Evolutionary conservation across 192 early-diverging fungal genomes (phyloP).

Genomic region (Dissophora ornata): DNA sequence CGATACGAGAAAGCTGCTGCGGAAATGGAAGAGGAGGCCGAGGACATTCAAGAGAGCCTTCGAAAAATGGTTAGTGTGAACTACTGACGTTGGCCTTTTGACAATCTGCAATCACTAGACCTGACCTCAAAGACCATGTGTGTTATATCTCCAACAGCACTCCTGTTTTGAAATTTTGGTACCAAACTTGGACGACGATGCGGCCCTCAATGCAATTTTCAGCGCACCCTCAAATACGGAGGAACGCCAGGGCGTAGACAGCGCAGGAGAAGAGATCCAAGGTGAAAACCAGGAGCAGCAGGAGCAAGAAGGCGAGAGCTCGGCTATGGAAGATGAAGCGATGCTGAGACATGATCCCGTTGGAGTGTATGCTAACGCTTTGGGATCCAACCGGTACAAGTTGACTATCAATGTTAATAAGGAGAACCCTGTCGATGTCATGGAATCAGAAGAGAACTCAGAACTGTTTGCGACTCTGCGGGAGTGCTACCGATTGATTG

Average conservation of each 20-base stretch:
- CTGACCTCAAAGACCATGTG: too few species aligned
- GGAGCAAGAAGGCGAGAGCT: conserved; percentile 20
- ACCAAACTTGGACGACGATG: conserved; percentile 55
- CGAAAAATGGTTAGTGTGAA: conserved; percentile 59
- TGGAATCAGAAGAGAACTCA: conserved; percentile 65
- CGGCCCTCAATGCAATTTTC: conserved; percentile 47
- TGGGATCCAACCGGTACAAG: conserved; percentile 70
- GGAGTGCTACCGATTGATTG: conserved; percentile 58
- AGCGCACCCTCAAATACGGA: conserved; percentile 17
- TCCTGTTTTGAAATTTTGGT: conserved; percentile 64
- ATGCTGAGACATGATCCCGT: conserved; percentile 48
- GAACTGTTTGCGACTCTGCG: conserved; percentile 67
- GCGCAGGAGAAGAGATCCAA: conserved; percentile 1
- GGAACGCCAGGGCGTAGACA: not conserved
- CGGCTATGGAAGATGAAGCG: conserved; percentile 13
- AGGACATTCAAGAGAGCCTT: conserved; percentile 56
- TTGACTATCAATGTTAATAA: conserved; percentile 67
- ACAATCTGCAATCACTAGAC: too few species aligned
- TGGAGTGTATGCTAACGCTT: conserved; percentile 59
- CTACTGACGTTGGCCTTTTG: too few species aligned
- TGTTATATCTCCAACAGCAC: too few species aligned
- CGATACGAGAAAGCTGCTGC: conserved; percentile 51
- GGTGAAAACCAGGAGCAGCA: too few species aligned
- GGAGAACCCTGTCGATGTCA: conserved; percentile 59
- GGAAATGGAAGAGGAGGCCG: conserved; percentile 53